Evolutionary conservation across 2,329 filamentous ascomycete genomes (phyloP), one percentile per base, ranked within the genome.

Genomic region (Xylariaceae sp.): DNA sequence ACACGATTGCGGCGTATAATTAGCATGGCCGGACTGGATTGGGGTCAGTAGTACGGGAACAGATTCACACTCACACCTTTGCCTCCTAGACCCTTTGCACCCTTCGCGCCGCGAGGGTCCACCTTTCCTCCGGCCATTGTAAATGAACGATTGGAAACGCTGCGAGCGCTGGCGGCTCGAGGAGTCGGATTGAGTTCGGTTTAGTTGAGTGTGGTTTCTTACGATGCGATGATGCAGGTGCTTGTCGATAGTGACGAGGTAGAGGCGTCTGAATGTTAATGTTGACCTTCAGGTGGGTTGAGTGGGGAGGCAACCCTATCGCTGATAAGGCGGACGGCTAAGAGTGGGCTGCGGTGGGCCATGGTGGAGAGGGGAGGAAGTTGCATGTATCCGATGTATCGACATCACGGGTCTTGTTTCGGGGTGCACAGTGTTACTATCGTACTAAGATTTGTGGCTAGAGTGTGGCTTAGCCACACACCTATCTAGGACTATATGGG

Each of bases 11-110:
- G 33, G 37, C 48, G 24, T n/a, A 40, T 31, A n/a, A n/a, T n/a
- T n/a, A n/a, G n/a, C 49, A 53, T 31, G 31, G 23, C 11, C 3
- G 26, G 29, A 28, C 23, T 24, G 24, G n/a, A 12, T 44, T 52
- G 17, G 24, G 19, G 9, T 47, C 23, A 31, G 37, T 44, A n/a
- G 24, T 14, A 33, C n/a, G 23, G 29, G 26, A 17, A 43, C 6
- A 46, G 16, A 21, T 36, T 21, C 12, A 54, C n/a, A n/a, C 65
- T 49, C 65, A 69, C 66, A 6, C 60, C 67, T 49, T 69, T 69
- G 1, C 67, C 67, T 1, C 67, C 66, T 0, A 70, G 44, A 1
- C 68, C 68, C n/a, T 62, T 66, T 0, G 58, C 55, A 2, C 67
- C 66, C 12, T 63, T 67, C 1, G 57, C 60, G 14, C 62, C 59